Evolutionary conservation across 2,329 filamentous ascomycete species (phyloP).

Genomic region (Talaromyces islandicus): DNA sequence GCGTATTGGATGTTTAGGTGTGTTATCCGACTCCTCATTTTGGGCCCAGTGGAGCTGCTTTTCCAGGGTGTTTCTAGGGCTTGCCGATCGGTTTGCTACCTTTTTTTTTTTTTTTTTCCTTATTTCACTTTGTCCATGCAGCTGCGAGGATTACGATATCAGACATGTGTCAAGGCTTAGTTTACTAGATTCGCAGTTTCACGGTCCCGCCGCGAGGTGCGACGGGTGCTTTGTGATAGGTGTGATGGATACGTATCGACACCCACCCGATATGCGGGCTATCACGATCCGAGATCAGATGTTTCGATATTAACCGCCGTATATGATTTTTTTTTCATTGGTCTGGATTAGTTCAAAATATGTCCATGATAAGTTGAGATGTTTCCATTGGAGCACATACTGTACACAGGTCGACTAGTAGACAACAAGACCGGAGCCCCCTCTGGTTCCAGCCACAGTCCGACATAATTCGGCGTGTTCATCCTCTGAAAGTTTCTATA

Average conservation of each 20-base stretch:
- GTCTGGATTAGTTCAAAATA: not conserved
- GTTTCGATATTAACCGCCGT: not conserved
- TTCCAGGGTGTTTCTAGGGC: not conserved
- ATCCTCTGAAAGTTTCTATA: not conserved
- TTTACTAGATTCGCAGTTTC: not conserved
- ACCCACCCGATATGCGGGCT: not conserved
- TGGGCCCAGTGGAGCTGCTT: not conserved
- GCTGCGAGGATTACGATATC: not conserved
- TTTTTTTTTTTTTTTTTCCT: not conserved
- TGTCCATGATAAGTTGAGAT: not conserved
- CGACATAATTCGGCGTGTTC: not conserved
- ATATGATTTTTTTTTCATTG: not conserved
- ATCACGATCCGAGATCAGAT: not conserved
- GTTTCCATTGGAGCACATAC: not conserved
- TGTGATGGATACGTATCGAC: not conserved
- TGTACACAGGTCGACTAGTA: too few species aligned
- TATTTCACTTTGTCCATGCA: not conserved
- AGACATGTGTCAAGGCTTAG: not conserved
- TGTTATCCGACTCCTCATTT: not conserved
- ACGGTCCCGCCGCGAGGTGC: not conserved
- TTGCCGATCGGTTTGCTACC: not conserved
- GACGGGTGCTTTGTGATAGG: not conserved
- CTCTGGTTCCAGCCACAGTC: not conserved
- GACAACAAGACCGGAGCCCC: not conserved
- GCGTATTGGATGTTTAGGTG: not conserved